Evolutionary conservation across 108 stramenopile species (phyloP), one percentile per base, ranked within the genome.

Genomic region (Schizochytrium sp.): DNA sequence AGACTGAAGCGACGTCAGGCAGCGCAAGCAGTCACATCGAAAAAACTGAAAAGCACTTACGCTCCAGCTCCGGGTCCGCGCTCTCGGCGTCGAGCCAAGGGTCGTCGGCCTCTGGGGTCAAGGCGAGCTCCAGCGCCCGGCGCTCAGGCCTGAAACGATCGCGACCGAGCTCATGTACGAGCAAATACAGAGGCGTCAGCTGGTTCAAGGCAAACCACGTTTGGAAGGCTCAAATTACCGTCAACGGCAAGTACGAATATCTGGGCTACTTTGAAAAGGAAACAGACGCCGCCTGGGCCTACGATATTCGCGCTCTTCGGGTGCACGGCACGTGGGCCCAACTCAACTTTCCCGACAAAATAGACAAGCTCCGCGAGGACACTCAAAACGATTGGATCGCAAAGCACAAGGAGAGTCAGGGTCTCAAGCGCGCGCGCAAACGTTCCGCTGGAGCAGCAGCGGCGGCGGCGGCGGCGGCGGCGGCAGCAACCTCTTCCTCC

Each of bases 141-240:
- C 63, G 63, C 63, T 8, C 76, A 0, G 76, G 76, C 48, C 43
- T 45, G 12, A 83, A 83, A 53, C 76, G 76, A 0, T 53, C 45
- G 5, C 76, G 76, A 6, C 76, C 76, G 45, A 53, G 25, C 45
- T 83, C 76, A 12, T 83, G 48, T 23, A 53, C 76, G 16, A 53
- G 48, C 45, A 83, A 83, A 23, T 83, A 4, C 51, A 21, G 76
- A 6, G 76, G 76, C 4, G 76, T 83, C 3, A 53, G 48, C 51
- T 83, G 76, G 76, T 83, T 83, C 76, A 83, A 83, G 5, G 76
- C 76, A 55, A 83, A 83, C 28, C 76, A 83, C 12, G 76, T 83
- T 6, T 83, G 76, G 76, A 83, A 83, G 28, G 76, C 76, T 14
- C 76, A 83, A 83, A 83, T 83, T 4, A 83, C 76, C 51, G 76